A percentile compares a stretch with the other conserved stretches of the same genome.
Evolutionary conservation across 2,329 filamentous ascomycete species (phyloP).

Genomic region (Fusarium sp.): DNA sequence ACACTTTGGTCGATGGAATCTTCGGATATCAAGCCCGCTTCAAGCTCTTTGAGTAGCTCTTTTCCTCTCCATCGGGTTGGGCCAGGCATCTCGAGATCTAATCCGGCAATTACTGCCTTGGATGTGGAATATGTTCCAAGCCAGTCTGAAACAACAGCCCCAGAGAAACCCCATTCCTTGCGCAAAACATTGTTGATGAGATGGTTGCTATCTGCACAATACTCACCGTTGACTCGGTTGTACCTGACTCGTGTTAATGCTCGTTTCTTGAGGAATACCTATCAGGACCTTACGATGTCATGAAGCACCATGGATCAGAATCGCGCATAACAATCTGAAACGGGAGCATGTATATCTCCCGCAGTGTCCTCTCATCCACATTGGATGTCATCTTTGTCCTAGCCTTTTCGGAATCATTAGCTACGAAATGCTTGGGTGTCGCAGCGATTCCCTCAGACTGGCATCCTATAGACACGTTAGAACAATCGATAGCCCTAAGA

Average conservation of each 20-base stretch:
- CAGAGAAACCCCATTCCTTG: conserved; percentile 4
- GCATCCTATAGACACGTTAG: not conserved
- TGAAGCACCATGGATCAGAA: conserved; percentile 24
- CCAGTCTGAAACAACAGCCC: conserved; percentile 10
- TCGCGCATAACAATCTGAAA: conserved; percentile 13
- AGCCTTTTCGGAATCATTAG: conserved; percentile 13
- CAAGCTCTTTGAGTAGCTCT: not conserved
- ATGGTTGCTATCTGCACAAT: conserved; percentile 2
- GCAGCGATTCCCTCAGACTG: conserved; percentile 18
- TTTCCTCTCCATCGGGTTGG: not conserved
- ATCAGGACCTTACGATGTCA: not conserved
- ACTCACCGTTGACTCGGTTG: conserved; percentile 6
- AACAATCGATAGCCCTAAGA: no score
- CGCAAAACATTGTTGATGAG: not conserved
- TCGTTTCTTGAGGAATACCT: no score
- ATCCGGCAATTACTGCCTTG: not conserved
- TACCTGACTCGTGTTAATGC: not conserved
- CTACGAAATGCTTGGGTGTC: conserved; percentile 19
- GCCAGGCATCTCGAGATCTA: conserved; percentile 24
- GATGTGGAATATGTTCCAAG: conserved; percentile 23
- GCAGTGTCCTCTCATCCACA: conserved; percentile 7
- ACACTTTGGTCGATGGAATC: not conserved
- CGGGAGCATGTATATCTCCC: conserved; percentile 19
- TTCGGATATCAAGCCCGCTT: not conserved
- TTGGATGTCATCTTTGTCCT: conserved; percentile 24